Evolutionary conservation across 225 moss, liverwort and hornwort genomes (phyloP), one percentile per base, ranked within the genome.

Genomic region (Marchantia paleacea): DNA sequence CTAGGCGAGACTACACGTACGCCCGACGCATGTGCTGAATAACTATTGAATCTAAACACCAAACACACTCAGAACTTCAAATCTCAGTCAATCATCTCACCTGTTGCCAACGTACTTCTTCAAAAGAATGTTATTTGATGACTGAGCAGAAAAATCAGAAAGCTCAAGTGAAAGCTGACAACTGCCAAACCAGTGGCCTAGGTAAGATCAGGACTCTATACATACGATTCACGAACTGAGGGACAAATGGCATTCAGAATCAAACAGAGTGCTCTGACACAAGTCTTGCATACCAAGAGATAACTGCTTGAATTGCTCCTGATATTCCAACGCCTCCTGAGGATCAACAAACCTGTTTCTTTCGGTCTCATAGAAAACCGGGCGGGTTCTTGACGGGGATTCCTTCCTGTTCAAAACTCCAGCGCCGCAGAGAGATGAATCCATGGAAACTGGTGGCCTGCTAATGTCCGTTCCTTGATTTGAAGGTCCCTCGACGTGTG

Each of bases 231-330:
- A 2, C 39, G 39, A 39, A 39, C 39, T 39, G 39, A 39, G 39
- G n/a, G 39, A 39, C 39, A 39, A 39, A 39, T 39, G 39, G 5
- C 39, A 39, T 7, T 51, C 51, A 72, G 12, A 71, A 12, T 10
- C 25, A 31, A 69, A 39, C 3, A 39, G 22, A 24, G 72, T 8
- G 25, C 29, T 63, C 6, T 20, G 68, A 0, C 28, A 55, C 24
- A 55, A 14, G 58, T 75, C 24, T 48, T 49, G 69, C 79, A n/a
- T 77, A 85, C 85, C 85, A 67, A 76, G 58, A 5, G 58, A 30
- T 73, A 10, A 50, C 16, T 83, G 82, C 52, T 20, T 26, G 64
- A 69, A 52, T 69, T 66, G 16, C 70, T 79, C 73, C 24, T 39
- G 68, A 63, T 70, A 25, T 16, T 76, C 55, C 48, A 53, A 18